Conservation (phyloP, 305 asterid species). For the Striga hermonthica region DNA sequence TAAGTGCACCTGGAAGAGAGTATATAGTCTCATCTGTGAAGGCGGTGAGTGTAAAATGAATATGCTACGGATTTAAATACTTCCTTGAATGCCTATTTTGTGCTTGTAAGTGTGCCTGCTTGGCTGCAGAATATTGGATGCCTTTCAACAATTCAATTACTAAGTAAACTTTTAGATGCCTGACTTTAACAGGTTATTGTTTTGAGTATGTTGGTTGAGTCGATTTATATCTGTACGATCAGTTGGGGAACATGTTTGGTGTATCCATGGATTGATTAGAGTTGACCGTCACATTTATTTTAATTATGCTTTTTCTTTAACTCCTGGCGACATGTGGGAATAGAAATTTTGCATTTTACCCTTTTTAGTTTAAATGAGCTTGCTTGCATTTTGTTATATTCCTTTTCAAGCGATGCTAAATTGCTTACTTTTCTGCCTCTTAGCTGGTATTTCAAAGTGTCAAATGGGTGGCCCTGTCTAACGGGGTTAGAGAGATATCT, state of each 20-base stretch:
- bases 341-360: background rate
- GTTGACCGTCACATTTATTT: too few relatives aligned
- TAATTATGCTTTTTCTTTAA: too few relatives aligned
- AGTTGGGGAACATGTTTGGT: constrained; percentile 1
- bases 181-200: background rate
- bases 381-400: background rate
- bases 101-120: background rate
- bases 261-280: too few relatives aligned
- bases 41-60: constrained; percentile 56
- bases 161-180: background rate
- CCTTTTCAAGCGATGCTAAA: background rate
- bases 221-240: background rate
- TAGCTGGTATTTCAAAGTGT: constrained; percentile 8
- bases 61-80: constrained; percentile 13
- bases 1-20: constrained; percentile 68
- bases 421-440: background rate
- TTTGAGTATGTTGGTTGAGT: background rate
- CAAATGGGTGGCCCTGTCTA: constrained; percentile 7
- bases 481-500: constrained; percentile 4
- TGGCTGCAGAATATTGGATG: background rate
- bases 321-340: background rate
- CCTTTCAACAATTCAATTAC: background rate
- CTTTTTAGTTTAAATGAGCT: constrained; percentile 9
- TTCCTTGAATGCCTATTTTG: constrained; percentile 10
- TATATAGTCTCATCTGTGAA: constrained; percentile 71